phyloP scores from a whole-genome alignment of 495 filamentous ascomycete genomes.

The Xylaria palmicola region DNA sequence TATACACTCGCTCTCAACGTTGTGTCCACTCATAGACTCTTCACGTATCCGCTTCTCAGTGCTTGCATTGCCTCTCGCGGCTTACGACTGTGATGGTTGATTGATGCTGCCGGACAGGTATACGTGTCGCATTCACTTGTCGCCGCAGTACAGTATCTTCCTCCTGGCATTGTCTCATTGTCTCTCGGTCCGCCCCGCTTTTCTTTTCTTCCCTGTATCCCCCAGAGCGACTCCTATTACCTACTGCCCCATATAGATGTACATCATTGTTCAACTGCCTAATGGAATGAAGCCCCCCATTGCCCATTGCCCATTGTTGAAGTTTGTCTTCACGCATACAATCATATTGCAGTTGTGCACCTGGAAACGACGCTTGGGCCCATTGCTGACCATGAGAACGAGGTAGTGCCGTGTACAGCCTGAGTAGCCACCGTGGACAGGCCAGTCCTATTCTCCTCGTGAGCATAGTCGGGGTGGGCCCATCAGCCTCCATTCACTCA shows the following conservation, averaged over 20 bases:
- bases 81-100: not conserved
- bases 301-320: not conserved
- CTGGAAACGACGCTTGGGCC: not conserved
- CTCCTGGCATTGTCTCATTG: conserved; percentile 1
- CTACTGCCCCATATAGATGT: too few relatives aligned
- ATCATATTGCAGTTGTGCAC: too few relatives aligned
- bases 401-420: not conserved
- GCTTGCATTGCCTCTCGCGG: not conserved
- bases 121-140: not conserved
- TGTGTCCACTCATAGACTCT: not conserved
- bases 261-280: too few relatives aligned
- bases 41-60: not conserved
- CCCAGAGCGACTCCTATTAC: too few relatives aligned
- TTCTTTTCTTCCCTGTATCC: too few relatives aligned
- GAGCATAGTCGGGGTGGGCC: not conserved
- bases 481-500: not conserved
- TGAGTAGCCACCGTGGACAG: not conserved
- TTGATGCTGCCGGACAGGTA: not conserved
- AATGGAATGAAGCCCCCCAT: too few relatives aligned
- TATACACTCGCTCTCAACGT: not conserved
- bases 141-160: not conserved
- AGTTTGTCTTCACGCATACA: not conserved
- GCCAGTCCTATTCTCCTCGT: not conserved
- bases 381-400: not conserved
- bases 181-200: conserved; percentile 9